Conservation (phyloP, 305 asterid species). For the Rubia tinctorum region DNA sequence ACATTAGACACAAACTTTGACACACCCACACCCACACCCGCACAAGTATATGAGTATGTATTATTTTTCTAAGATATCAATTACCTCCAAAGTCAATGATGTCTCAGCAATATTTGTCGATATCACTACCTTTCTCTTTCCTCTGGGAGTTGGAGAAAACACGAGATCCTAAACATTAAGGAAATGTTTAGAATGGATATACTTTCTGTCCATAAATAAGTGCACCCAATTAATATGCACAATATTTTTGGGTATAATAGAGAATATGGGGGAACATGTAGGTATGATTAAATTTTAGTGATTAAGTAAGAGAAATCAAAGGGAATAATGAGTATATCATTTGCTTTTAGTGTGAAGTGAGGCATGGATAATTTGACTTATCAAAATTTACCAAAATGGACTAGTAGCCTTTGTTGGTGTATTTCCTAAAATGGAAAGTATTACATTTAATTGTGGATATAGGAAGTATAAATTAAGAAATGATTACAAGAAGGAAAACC, state of each 20-base stretch:
- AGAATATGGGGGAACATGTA: not conserved
- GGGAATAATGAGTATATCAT: not conserved
- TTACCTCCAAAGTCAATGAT: constrained; percentile 95
- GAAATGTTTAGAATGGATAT: not conserved
- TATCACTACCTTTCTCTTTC: constrained; percentile 90
- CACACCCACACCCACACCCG: no score
- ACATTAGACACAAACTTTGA: not conserved
- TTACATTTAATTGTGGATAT: not conserved
- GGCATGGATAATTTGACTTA: not conserved
- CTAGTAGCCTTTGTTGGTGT: not conserved
- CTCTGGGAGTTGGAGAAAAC: constrained; percentile 93
- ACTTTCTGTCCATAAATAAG: not conserved
- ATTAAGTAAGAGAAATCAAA: not conserved
- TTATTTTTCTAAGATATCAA: constrained; percentile 1
- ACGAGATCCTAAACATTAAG: constrained; percentile 60
- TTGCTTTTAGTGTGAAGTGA: not conserved
- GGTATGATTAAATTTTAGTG: not conserved
- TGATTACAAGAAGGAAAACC: constrained; percentile 32
- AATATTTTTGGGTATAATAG: not conserved
- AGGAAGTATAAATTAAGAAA: not conserved
- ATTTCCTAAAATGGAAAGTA: not conserved
- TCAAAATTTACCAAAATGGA: not conserved
- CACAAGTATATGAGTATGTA: not conserved
- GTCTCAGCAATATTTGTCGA: constrained; percentile 99
- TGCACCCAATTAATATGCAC: not conserved